Conservation (phyloP, 2,329 filamentous ascomycete species). For the Cercospora berteroae region DNA sequence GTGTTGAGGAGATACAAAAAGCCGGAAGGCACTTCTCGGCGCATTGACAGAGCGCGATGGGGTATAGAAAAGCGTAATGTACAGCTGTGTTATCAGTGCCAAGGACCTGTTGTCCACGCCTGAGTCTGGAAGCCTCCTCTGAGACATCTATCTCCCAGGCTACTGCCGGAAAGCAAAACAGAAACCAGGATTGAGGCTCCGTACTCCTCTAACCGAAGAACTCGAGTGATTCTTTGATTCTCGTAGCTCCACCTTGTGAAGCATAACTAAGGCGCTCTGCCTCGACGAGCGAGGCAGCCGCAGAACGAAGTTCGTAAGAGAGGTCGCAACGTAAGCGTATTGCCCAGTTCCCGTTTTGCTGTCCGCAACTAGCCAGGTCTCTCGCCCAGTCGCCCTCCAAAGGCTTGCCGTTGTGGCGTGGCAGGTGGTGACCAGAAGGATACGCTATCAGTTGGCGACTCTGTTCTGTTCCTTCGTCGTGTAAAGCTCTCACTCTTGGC, state of each 20-base stretch:
- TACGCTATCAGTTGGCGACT: conserved; percentile 9
- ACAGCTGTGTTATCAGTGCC: background rate
- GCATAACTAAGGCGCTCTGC: no score
- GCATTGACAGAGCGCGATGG: background rate
- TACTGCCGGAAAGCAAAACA: no score
- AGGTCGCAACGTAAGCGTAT: no score
- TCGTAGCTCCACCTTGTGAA: no score
- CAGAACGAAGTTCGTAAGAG: no score
- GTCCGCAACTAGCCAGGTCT: no score
- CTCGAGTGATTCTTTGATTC: no score
- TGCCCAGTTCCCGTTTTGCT: no score
- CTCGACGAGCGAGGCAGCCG: no score
- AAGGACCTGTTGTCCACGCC: background rate
- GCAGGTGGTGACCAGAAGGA: conserved; percentile 6
- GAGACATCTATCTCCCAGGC: no score
- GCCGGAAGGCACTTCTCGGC: background rate
- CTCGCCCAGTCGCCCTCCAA: background rate
- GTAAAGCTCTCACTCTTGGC: background rate
- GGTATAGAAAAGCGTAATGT: background rate
- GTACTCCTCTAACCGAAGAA: no score
- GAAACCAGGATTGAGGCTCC: no score
- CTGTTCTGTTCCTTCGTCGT: background rate
- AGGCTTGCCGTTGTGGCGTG: background rate
- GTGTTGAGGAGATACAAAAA: background rate
- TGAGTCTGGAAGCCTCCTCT: background rate